Conservation (phyloP, 352 stramenopile genomes). For the Aphanomyces astaci region DNA sequence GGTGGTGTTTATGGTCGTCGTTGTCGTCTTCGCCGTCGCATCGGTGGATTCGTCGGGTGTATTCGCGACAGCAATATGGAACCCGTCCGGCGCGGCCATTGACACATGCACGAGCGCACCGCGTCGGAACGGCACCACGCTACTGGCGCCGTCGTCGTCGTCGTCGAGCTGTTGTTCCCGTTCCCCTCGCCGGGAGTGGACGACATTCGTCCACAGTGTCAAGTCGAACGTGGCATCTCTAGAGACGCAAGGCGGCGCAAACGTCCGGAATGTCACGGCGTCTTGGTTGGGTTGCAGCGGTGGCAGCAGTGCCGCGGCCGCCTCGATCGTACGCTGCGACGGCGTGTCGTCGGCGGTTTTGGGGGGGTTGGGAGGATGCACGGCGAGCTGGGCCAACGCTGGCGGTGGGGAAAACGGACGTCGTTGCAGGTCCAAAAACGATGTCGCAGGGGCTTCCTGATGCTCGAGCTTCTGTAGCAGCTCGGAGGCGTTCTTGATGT, state of each 20-base stretch:
- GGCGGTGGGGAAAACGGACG: no score
- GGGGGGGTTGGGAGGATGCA: background rate
- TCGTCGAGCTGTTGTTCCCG: no score
- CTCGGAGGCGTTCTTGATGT: slow-evolving; percentile 20
- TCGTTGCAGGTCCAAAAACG: no score
- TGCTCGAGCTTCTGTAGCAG: slow-evolving; percentile 13
- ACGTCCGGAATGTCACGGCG: slow-evolving; percentile 71
- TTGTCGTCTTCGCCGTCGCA: no score
- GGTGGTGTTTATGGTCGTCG: slow-evolving; percentile 59
- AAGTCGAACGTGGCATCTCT: slow-evolving; percentile 62
- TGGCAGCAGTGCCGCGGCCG: background rate
- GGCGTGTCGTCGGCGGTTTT: background rate
- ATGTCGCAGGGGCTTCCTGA: background rate
- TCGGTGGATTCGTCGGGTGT: no score
- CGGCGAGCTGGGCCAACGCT: background rate
- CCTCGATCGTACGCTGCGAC: background rate
- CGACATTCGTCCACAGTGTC: slow-evolving; percentile 59
- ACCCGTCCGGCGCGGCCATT: slow-evolving; percentile 51
- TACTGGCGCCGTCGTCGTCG: slow-evolving; percentile 33
- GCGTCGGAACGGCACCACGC: slow-evolving; percentile 47
- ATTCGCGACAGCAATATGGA: slow-evolving; percentile 53
- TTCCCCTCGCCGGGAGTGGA: slow-evolving; percentile 53
- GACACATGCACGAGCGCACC: slow-evolving; percentile 69
- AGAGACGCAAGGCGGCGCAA: slow-evolving; percentile 49
- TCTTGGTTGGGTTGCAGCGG: slow-evolving; percentile 25